Evolutionary conservation across 2,329 filamentous ascomycete species (phyloP), one percentile per base, ranked within the genome.

Genomic region (Herpomyces periplanetae): DNA sequence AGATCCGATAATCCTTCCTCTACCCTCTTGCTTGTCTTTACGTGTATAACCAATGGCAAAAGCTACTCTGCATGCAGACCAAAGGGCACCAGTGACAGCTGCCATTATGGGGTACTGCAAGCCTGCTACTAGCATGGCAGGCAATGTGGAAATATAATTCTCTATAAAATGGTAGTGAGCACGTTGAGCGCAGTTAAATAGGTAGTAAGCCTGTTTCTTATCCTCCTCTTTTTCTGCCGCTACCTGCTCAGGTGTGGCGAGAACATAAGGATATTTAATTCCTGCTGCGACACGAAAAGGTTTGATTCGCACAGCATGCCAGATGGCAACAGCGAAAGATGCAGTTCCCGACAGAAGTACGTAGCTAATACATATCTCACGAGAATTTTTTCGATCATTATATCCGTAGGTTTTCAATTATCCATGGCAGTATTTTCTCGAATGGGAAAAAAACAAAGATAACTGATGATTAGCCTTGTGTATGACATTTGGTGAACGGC

Each of bases 131-230:
- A 57, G 33, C 5, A 59, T 37, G 10, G 42, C 36, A 10, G 37
- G 41, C 5, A 60, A 29, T 30, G 50, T 42, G 3, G 50, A 40
- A 5, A 45, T 37, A 13, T 51, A 39, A 36, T 52, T 57, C 41
- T 63, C 58, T 26, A 43, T 44, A 37, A 45, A 62, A 42, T 62
- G 60, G 28, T 41, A 37, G 32, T 63, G 57, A 5, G 52, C 46
- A 18, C 51, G 49, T 30, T 59, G 53, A 20, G 49, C 49, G 39
- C 54, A 60, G 43, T 63, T 63, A 41, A 62, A 61, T 20, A 34
- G 31, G 33, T 37, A 48, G 16, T 46, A 52, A 18, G 43, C 43
- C 17, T 42, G 39, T 30, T 55, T 42, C 36, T 51, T 49, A 28
- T 27, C 41, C 7, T 34, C 30, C 9, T 34, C 29, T 2, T 34